These are phyloP conservation scores for Penicillium fimorum DNA, from an alignment of 495 filamentous ascomycete species.

Conservation along the genomic window DNA sequence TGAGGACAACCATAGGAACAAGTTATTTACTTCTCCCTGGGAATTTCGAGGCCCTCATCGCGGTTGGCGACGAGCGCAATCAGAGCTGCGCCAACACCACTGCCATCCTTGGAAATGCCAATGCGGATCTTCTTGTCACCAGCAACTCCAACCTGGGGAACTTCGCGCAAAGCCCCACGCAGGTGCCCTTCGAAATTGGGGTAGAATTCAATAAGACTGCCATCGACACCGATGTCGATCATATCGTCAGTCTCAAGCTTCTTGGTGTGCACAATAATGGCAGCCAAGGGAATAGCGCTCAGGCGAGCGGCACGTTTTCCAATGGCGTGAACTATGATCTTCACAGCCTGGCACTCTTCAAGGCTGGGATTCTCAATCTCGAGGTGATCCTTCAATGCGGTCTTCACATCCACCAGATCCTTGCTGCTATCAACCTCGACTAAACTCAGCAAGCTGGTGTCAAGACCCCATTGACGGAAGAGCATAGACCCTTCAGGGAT, in stretches of 20 bases:
- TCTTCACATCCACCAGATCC: slow-evolving; percentile 62
- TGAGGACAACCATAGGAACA: slow-evolving; percentile 4
- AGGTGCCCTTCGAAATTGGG: slow-evolving; percentile 80
- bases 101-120: slow-evolving; percentile 91
- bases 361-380: slow-evolving; percentile 65
- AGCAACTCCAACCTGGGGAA: slow-evolving; percentile 66
- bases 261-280: slow-evolving; percentile 72
- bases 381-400: slow-evolving; percentile 72
- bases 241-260: slow-evolving; percentile 62
- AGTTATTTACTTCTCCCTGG: slow-evolving; percentile 14
- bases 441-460: slow-evolving; percentile 80
- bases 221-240: slow-evolving; percentile 89
- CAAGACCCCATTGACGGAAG: slow-evolving; percentile 83
- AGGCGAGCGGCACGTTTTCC: slow-evolving; percentile 87
- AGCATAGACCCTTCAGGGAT: slow-evolving; percentile 62
- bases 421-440: slow-evolving; percentile 71
- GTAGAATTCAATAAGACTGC: slow-evolving; percentile 87
- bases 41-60: slow-evolving; percentile 25
- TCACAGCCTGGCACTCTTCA: slow-evolving; percentile 82
- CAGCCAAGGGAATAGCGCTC: slow-evolving; percentile 79
- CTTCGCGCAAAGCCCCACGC: slow-evolving; percentile 66
- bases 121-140: slow-evolving; percentile 82
- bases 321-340: slow-evolving; percentile 75
- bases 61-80: slow-evolving; percentile 73
- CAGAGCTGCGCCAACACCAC: slow-evolving; percentile 85